phyloP scores from a whole-genome alignment of 2,329 filamentous ascomycete genomes.

The Colletotrichum sp. region DNA sequence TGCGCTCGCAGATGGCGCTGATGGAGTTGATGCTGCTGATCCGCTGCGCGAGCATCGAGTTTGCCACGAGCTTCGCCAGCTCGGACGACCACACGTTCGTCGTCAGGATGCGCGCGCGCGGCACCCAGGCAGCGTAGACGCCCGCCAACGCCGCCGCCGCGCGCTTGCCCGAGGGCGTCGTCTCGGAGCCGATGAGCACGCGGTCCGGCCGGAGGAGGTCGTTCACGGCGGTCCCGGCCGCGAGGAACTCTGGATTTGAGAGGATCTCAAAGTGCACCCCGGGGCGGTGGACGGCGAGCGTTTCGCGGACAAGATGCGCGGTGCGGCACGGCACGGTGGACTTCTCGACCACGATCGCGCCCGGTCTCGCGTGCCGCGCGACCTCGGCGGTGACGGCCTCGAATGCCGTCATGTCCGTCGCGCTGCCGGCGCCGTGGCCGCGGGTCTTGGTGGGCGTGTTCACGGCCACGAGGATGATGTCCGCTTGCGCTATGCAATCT shows the following conservation, averaged over 20 bases:
- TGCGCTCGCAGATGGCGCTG: conserved; percentile 77
- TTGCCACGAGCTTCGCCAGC: conserved; percentile 78
- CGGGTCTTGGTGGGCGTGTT: conserved; percentile 80
- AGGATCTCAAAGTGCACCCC: conserved; percentile 74
- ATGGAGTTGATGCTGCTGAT: conserved; percentile 84
- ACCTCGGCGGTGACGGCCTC: conserved; percentile 73
- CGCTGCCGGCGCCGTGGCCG: conserved; percentile 71
- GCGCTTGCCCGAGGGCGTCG: conserved; percentile 60
- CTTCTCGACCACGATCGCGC: conserved; percentile 81
- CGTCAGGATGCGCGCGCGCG: conserved; percentile 68
- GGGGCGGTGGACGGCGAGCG: conserved; percentile 65
- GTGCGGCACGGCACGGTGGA: conserved; percentile 80
- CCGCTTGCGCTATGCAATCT: conserved; percentile 66
- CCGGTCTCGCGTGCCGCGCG: conserved; percentile 68
- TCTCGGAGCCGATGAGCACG: conserved; percentile 74
- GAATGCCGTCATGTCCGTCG: conserved; percentile 75
- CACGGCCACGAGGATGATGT: conserved; percentile 77
- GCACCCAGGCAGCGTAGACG: conserved; percentile 76
- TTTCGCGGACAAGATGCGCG: conserved; percentile 71
- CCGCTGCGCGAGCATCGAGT: conserved; percentile 80
- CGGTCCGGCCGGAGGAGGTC: conserved; percentile 75
- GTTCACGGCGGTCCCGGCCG: conserved; percentile 76
- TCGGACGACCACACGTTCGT: conserved; percentile 81
- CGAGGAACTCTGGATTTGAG: conserved; percentile 82
- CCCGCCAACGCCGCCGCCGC: conserved; percentile 68